Evolutionary conservation across 345 rosid species (phyloP).

Genomic region (Cardamine chenopodiifolia): DNA sequence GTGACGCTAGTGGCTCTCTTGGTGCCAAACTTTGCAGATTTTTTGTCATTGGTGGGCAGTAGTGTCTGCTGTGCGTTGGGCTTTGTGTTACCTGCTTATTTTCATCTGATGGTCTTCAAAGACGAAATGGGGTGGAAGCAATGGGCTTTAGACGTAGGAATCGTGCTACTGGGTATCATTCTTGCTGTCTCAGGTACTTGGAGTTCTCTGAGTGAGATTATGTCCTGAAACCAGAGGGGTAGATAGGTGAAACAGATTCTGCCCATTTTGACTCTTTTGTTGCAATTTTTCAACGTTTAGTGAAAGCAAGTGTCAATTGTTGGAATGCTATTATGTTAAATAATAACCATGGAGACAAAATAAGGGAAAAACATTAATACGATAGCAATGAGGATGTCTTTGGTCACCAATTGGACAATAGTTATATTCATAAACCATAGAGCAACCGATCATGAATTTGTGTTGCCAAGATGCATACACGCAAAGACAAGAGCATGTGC

Average conservation of each 20-base stretch:
- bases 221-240: constrained; percentile 8
- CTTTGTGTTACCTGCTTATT: constrained; percentile 73
- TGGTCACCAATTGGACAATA: background rate
- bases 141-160: constrained; percentile 51
- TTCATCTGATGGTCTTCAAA: constrained; percentile 74
- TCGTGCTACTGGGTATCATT: constrained; percentile 53
- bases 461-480: constrained; percentile 1
- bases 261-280: constrained; percentile 9
- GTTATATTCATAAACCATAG: background rate
- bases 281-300: constrained; percentile 13
- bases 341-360: background rate
- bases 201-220: constrained; percentile 65
- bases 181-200: constrained; percentile 74
- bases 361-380: background rate
- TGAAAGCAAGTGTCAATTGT: constrained; percentile 1
- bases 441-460: background rate
- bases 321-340: background rate
- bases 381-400: background rate
- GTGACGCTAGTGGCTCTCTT: constrained; percentile 67
- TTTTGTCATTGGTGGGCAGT: constrained; percentile 81
- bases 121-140: constrained; percentile 65
- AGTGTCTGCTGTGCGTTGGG: constrained; percentile 80
- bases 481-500: background rate
- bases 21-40: constrained; percentile 86
- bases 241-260: constrained; percentile 17